Conservation (phyloP, 495 filamentous ascomycete species). For the Tetracladium setigerum region DNA sequence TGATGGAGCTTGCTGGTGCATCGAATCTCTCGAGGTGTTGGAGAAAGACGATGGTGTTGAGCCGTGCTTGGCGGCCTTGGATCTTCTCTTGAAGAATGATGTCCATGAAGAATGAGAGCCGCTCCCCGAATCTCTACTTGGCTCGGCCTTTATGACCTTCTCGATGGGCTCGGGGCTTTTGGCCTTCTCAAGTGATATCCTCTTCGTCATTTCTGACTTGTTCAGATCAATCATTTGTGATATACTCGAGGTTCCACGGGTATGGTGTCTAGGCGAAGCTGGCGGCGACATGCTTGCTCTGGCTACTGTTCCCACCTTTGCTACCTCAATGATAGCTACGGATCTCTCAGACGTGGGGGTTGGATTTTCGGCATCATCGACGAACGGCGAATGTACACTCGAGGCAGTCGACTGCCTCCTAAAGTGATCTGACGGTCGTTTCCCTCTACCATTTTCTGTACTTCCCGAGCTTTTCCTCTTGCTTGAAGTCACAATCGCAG, state of each 20-base stretch:
- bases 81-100: conserved; percentile 65
- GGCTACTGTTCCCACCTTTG: conserved; percentile 40
- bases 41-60: conserved; percentile 56
- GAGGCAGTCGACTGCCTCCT: conserved; percentile 4
- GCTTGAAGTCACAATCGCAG: conserved; percentile 40
- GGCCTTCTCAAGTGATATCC: conserved; percentile 19
- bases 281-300: conserved; percentile 49
- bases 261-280: conserved; percentile 43
- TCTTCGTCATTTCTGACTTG: conserved; percentile 10
- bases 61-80: conserved; percentile 52
- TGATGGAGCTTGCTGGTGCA: conserved; percentile 28
- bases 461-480: conserved; percentile 33
- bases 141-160: conserved; percentile 32
- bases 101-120: conserved; percentile 46
- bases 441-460: conserved; percentile 25
- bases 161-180: neutral
- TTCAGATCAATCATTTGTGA: conserved; percentile 47
- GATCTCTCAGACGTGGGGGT: conserved; percentile 27
- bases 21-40: conserved; percentile 80
- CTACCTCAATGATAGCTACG: conserved; percentile 36
- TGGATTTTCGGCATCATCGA: conserved; percentile 17
- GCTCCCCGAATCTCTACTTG: conserved; percentile 30
- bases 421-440: conserved; percentile 13
- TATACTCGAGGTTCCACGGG: conserved; percentile 40
- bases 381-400: conserved; percentile 4